A percentile compares a stretch with the other conserved stretches of the same genome.
These are phyloP conservation scores for Calonectria pteridis DNA, from an alignment of 2,329 filamentous ascomycete species.

Conservation along the genomic window DNA sequence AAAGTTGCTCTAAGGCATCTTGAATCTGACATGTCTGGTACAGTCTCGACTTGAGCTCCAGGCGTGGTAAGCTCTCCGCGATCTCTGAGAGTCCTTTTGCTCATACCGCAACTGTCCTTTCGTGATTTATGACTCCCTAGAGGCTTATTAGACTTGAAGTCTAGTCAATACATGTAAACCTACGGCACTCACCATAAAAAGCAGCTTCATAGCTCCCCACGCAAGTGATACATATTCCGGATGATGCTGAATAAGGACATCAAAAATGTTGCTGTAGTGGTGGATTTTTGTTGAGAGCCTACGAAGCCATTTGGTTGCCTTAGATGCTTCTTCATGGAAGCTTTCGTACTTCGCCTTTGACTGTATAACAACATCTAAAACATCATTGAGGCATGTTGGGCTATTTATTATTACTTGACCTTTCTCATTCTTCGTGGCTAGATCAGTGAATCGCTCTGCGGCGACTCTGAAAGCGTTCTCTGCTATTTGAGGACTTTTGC, in stretches of 20 bases:
- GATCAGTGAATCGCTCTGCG: too few species aligned
- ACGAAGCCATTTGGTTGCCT: slow-evolving; percentile 4
- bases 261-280: slow-evolving; percentile 17
- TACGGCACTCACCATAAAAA: slow-evolving; percentile 15
- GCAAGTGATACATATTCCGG: slow-evolving; percentile 23
- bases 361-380: too few species aligned
- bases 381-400: too few species aligned
- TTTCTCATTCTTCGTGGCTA: too few species aligned
- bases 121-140: slow-evolving; percentile 8
- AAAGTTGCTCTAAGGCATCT: slow-evolving; percentile 2
- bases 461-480: too few species aligned
- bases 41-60: not conserved
- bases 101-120: not conserved
- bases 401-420: too few species aligned
- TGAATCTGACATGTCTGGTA: slow-evolving; percentile 17
- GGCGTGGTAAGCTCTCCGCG: not conserved
- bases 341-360: too few species aligned
- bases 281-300: slow-evolving; percentile 2
- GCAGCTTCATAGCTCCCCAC: slow-evolving; percentile 26
- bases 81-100: slow-evolving; percentile 3
- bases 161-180: not conserved
- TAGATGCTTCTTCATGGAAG: too few species aligned
- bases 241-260: slow-evolving; percentile 29
- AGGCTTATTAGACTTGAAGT: accelerated
- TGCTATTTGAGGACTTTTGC: too few species aligned